Evolutionary conservation across 177 flowering plant species (phyloP).

Genomic region (Telopea speciosissima): DNA sequence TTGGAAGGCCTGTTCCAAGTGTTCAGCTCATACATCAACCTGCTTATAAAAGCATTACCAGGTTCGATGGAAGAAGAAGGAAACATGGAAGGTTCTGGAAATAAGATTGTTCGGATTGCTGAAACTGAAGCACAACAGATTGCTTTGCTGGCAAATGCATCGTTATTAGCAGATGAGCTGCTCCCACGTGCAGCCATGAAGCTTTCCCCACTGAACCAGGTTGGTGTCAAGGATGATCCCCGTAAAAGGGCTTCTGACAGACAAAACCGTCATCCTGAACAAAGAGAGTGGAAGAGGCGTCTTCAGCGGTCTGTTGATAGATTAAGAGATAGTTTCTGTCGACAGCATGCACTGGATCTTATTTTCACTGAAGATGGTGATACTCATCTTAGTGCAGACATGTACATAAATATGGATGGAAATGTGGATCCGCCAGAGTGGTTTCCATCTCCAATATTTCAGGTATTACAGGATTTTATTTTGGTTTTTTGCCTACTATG

Average conservation of each 20-base stretch:
- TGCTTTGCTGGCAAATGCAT: slow-evolving; percentile 93
- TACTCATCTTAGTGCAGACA: slow-evolving; percentile 79
- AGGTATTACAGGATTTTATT: slow-evolving; percentile 44
- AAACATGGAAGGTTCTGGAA: slow-evolving; percentile 57
- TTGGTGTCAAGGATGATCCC: slow-evolving; percentile 51
- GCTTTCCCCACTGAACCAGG: slow-evolving; percentile 57
- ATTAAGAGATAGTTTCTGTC: slow-evolving; percentile 83
- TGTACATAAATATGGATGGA: slow-evolving; percentile 83
- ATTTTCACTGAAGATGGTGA: slow-evolving; percentile 96
- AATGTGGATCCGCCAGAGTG: slow-evolving; percentile 68
- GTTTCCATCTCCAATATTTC: slow-evolving; percentile 91
- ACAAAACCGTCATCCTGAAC: slow-evolving; percentile 95
- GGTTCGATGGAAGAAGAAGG: slow-evolving; percentile 94
- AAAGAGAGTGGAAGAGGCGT: slow-evolving; percentile 96
- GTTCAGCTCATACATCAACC: slow-evolving; percentile 71
- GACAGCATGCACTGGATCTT: slow-evolving; percentile 92
- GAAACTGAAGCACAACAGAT: slow-evolving; percentile 94
- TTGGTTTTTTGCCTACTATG: not conserved
- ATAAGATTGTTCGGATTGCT: slow-evolving; percentile 89
- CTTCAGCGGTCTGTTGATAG: slow-evolving; percentile 80
- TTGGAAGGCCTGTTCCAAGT: slow-evolving; percentile 88
- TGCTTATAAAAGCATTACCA: slow-evolving; percentile 92
- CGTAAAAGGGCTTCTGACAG: slow-evolving; percentile 66
- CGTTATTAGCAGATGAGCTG: slow-evolving; percentile 87
- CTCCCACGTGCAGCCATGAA: slow-evolving; percentile 99